These are phyloP conservation scores for Metschnikowia gruessii DNA, from an alignment of 805 yeast genomes.

Conservation along the genomic window DNA sequence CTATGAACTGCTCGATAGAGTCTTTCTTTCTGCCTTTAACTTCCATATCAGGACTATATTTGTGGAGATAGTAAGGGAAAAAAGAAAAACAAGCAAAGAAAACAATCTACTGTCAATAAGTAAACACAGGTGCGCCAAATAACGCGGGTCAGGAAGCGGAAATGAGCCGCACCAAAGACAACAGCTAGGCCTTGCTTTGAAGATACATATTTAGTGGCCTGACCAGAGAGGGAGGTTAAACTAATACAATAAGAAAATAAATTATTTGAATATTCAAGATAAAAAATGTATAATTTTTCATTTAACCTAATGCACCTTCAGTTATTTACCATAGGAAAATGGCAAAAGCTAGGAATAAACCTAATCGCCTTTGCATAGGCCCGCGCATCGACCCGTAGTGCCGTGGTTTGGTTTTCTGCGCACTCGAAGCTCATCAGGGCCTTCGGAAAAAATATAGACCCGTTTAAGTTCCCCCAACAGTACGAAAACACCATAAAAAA, in stretches of 20 bases:
- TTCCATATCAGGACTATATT: conserved; percentile 7
- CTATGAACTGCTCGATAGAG: conserved; percentile 50
- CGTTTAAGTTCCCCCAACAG: neutral
- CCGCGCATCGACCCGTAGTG: conserved; percentile 1
- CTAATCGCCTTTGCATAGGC: neutral
- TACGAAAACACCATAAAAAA: neutral
- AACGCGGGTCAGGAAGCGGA: neutral
- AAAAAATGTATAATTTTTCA: too few relatives aligned
- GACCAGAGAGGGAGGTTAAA: neutral
- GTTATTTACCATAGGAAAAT: too few relatives aligned
- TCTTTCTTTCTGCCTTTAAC: conserved; percentile 46
- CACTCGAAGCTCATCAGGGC: conserved; percentile 6
- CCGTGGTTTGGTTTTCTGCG: neutral
- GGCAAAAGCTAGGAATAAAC: too few relatives aligned
- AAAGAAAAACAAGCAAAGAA: neutral
- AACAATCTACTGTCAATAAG: neutral
- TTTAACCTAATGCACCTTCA: too few relatives aligned
- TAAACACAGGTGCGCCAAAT: conserved; percentile 4
- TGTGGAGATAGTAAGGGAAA: neutral
- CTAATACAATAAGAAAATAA: too few relatives aligned
- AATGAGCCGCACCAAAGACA: conserved; percentile 1
- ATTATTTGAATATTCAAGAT: too few relatives aligned
- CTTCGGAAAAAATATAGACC: neutral
- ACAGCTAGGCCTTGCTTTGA: neutral
- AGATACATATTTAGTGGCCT: too few relatives aligned